Evolutionary conservation across 2,329 filamentous ascomycete species (phyloP).

Genomic region (Fonsecaea pedrosoi): DNA sequence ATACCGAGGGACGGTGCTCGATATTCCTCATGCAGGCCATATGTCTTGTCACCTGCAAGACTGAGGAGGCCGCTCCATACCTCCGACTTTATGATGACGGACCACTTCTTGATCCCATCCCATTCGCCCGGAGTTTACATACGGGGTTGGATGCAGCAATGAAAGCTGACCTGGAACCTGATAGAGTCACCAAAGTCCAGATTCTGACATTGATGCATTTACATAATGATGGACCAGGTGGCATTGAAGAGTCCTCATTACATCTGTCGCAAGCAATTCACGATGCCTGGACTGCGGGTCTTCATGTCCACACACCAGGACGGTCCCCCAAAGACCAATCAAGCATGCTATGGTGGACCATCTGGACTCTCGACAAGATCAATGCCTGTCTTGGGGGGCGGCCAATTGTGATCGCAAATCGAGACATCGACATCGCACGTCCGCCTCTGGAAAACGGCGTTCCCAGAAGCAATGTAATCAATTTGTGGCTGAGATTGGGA

Average conservation of each 20-base stretch:
- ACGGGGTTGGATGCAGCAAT: conserved; percentile 48
- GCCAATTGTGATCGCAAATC: conserved; percentile 49
- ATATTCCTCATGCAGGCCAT: conserved; percentile 50
- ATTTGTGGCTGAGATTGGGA: conserved; percentile 49
- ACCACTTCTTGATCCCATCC: conserved; percentile 44
- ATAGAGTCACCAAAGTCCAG: conserved; percentile 48
- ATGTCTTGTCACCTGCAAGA: conserved; percentile 51
- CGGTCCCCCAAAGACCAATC: conserved; percentile 42
- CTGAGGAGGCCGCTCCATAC: conserved; percentile 43
- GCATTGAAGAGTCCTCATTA: conserved; percentile 49
- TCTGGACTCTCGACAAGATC: conserved; percentile 52
- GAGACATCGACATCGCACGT: conserved; percentile 49
- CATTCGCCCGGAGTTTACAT: conserved; percentile 50
- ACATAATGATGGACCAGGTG: conserved; percentile 51
- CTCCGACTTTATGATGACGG: conserved; percentile 45
- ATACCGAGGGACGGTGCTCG: conserved; percentile 42
- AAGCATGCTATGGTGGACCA: conserved; percentile 49
- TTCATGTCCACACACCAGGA: conserved; percentile 49
- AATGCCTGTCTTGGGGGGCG: conserved; percentile 51
- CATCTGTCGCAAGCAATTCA: conserved; percentile 51
- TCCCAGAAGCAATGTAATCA: conserved; percentile 42
- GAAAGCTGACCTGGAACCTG: conserved; percentile 47
- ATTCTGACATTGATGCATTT: conserved; percentile 50
- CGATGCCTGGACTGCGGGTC: conserved; percentile 49
- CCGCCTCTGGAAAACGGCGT: conserved; percentile 36